Conservation (phyloP, 805 yeast genomes). For the Priceomyces castillae region DNA sequence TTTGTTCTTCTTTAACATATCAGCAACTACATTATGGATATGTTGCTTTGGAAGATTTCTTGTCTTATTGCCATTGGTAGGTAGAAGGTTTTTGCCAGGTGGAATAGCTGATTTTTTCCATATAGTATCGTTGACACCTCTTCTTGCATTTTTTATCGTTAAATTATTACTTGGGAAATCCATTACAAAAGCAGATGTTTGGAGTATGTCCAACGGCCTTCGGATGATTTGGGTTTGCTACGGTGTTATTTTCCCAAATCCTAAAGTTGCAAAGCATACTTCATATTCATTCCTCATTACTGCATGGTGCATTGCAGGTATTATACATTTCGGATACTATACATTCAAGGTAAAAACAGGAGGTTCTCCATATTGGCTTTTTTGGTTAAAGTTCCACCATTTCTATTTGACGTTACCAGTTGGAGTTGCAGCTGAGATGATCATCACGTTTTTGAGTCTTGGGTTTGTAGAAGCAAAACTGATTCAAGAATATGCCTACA, state of each 20-base stretch:
- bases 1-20: slow-evolving; percentile 33
- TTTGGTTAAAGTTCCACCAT: slow-evolving; percentile 36
- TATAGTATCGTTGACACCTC: slow-evolving; percentile 34
- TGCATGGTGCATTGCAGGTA: slow-evolving; percentile 34
- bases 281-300: slow-evolving; percentile 37
- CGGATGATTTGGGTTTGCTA: slow-evolving; percentile 40
- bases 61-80: slow-evolving; percentile 61
- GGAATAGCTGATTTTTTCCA: slow-evolving; percentile 69
- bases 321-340: slow-evolving; percentile 34
- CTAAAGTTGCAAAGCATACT: slow-evolving; percentile 41
- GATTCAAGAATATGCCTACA: slow-evolving; percentile 24
- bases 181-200: slow-evolving; percentile 17
- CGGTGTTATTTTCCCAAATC: slow-evolving; percentile 41
- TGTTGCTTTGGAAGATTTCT: slow-evolving; percentile 48
- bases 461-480: slow-evolving; percentile 25
- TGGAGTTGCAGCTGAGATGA: slow-evolving; percentile 32
- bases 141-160: slow-evolving; percentile 20
- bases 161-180: slow-evolving; percentile 13
- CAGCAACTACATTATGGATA: slow-evolving; percentile 45
- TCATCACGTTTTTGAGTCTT: slow-evolving; percentile 34
- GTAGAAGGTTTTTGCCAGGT: slow-evolving; percentile 61
- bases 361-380: slow-evolving; percentile 32
- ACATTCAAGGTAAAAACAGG: slow-evolving; percentile 35
- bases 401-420: slow-evolving; percentile 35
- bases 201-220: slow-evolving; percentile 27